Evolutionary conservation across 805 yeast genomes (phyloP).

Genomic region (Metschnikowia peoriensis): DNA sequence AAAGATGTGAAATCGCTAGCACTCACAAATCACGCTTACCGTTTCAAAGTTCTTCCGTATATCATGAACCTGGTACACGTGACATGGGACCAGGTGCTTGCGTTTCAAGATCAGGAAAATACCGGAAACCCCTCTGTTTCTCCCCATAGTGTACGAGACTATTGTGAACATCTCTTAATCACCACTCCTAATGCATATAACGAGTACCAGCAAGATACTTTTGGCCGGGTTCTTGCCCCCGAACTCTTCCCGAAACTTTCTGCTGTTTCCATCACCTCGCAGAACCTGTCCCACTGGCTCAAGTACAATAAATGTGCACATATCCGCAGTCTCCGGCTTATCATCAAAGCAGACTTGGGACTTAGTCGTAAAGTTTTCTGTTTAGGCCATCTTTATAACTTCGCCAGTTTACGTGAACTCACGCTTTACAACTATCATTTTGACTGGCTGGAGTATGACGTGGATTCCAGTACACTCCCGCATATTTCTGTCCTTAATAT

Average conservation of each 20-base stretch:
- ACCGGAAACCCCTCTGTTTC: not conserved
- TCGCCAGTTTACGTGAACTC: slow-evolving; percentile 32
- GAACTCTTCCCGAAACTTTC: slow-evolving; percentile 23
- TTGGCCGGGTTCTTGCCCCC: slow-evolving; percentile 20
- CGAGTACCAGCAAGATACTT: slow-evolving; percentile 31
- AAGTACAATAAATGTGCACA: slow-evolving; percentile 28
- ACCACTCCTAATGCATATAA: slow-evolving; percentile 15
- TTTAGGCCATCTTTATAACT: slow-evolving; percentile 42
- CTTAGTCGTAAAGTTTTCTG: slow-evolving; percentile 35
- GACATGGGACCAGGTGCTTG: slow-evolving; percentile 26
- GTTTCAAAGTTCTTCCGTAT: slow-evolving; percentile 19
- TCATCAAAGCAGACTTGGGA: slow-evolving; percentile 23
- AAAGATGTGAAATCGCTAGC: slow-evolving; percentile 13
- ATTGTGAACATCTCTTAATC: slow-evolving; percentile 10
- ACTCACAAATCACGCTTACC: slow-evolving; percentile 14
- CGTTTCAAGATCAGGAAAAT: not conserved
- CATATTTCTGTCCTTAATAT: slow-evolving; percentile 29
- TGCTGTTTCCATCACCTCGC: slow-evolving; percentile 29
- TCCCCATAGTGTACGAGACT: not conserved
- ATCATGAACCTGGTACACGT: slow-evolving; percentile 24
- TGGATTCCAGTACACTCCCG: slow-evolving; percentile 13
- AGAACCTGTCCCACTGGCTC: slow-evolving; percentile 41
- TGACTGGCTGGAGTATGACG: slow-evolving; percentile 34
- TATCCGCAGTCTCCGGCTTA: slow-evolving; percentile 25
- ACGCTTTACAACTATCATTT: slow-evolving; percentile 42